Base-by-base conservation (phyloP, 768 basidiomycete species). In the Leccinum arenicola region DNA sequence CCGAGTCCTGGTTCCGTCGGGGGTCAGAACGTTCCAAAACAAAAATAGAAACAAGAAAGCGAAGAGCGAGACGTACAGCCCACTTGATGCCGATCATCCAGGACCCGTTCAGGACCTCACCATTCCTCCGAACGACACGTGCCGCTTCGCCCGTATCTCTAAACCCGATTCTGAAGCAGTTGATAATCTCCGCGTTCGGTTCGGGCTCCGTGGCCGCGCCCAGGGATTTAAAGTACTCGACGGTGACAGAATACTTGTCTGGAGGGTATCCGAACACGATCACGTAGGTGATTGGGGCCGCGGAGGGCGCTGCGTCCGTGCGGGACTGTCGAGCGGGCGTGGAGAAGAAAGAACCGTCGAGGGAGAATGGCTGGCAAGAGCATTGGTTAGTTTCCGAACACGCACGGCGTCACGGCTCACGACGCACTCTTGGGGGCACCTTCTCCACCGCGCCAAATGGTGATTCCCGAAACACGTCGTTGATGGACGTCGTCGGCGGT, bases 1-100 rank as follows among this genome's bases (percentile, higher is more conserved):
- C 75, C 19, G 84, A 75, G 67, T 91, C 88, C 89, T 91, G 29
- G 23, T 19, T 51, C n/a, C 31, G n/a, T n/a, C 50, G 21, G 33
- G 40, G 40, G 43, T 50, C 50, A 58, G 56, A 54, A 64, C 25
- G 40, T 19, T 11, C 29, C 10, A 11, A 56, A 27, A 8, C 2
- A 10, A 21, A 29, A 35, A 29, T 29, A 38, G 43, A 62, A 25
- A 48, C n/a, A 11, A 47, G 45, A 14, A 17, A 23, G 47, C 11
- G 12, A 48, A 21, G 12, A 25, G 29, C 52, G 51, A 5, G 19
- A 84, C 89, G 60, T 69, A 93, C 92, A 27, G 89, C 88, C 87
- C 87, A 91, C 71, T 93, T 93, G 45, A 84, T 85, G 12, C 93
- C 93, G 36, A 95, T 76, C 92, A 95, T 95, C 80, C 84, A 91